Percentiles rank a stretch among this genome's conserved stretches.
Evolutionary conservation across 139 green algal species (phyloP).

Genomic region (Chlorella sp.): DNA sequence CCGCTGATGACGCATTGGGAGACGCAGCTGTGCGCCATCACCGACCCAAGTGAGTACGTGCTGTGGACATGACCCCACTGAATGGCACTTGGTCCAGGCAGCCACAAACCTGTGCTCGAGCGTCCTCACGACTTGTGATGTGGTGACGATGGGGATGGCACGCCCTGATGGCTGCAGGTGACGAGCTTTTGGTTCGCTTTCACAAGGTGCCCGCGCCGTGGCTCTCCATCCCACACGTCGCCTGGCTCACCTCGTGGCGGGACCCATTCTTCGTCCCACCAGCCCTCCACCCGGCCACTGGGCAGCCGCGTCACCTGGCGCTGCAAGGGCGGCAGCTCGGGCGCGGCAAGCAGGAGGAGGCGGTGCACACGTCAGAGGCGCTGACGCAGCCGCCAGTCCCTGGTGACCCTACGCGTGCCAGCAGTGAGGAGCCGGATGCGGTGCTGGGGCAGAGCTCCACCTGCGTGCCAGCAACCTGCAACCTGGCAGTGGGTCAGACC

Average conservation of each 20-base stretch:
- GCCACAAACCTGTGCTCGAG: no score
- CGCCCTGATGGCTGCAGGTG: no score
- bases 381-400: neutral
- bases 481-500: no score
- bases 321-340: no score
- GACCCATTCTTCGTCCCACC: slow-evolving; percentile 32
- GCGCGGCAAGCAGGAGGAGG: neutral
- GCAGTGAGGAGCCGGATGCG: neutral
- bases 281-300: slow-evolving; percentile 6
- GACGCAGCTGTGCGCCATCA: slow-evolving; percentile 32
- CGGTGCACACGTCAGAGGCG: neutral
- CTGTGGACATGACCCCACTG: no score
- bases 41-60: slow-evolving; percentile 18
- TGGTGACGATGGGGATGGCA: no score
- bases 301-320: neutral
- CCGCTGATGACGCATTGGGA: slow-evolving; percentile 19
- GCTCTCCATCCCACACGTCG: slow-evolving; percentile 25
- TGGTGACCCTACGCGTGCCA: neutral
- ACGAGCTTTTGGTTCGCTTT: slow-evolving; percentile 24
- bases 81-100: no score
- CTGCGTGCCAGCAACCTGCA: no score
- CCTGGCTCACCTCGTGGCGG: slow-evolving; percentile 23
- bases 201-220: slow-evolving; percentile 27
- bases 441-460: no score
- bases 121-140: no score